These are phyloP conservation scores for Ganoderma meredithae DNA, from an alignment of 1,284 basidiomycete genomes.

Conservation along the genomic window DNA sequence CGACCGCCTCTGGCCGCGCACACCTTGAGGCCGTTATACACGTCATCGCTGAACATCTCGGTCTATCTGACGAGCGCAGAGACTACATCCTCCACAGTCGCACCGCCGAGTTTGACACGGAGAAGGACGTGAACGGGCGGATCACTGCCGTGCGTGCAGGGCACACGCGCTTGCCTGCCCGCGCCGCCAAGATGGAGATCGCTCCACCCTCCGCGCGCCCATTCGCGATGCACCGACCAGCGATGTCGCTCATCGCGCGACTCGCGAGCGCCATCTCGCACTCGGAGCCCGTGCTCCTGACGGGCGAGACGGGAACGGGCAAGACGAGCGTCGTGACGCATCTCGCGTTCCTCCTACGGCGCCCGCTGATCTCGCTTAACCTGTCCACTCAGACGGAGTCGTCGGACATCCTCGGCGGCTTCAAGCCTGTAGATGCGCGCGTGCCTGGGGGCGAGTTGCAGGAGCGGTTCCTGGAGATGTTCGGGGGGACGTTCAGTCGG, in stretches of 20 bases:
- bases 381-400: conserved; percentile 98
- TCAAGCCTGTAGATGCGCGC: conserved; percentile 92
- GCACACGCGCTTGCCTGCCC: conserved; percentile 60
- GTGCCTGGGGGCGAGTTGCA: conserved; percentile 82
- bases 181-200: conserved; percentile 47
- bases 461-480: conserved; percentile 83
- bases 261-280: conserved; percentile 81
- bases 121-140: conserved; percentile 71
- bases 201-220: conserved; percentile 54
- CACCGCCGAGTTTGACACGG: conserved; percentile 71
- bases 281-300: conserved; percentile 88
- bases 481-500: conserved; percentile 89
- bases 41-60: conserved; percentile 70
- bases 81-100: conserved; percentile 65
- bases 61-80: conserved; percentile 67
- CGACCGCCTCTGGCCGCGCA: conserved; percentile 59
- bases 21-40: conserved; percentile 58
- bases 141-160: conserved; percentile 64
- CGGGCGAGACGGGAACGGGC: conserved; percentile 98
- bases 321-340: conserved; percentile 96
- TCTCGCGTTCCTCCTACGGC: conserved; percentile 82
- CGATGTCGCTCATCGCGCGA: conserved; percentile 82
- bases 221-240: conserved; percentile 93
- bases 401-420: conserved; percentile 93
- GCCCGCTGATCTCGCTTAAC: conserved; percentile 89